Base-by-base conservation (phyloP, 23 red algal species). In the Cyanidioschyzon merolae region DNA sequence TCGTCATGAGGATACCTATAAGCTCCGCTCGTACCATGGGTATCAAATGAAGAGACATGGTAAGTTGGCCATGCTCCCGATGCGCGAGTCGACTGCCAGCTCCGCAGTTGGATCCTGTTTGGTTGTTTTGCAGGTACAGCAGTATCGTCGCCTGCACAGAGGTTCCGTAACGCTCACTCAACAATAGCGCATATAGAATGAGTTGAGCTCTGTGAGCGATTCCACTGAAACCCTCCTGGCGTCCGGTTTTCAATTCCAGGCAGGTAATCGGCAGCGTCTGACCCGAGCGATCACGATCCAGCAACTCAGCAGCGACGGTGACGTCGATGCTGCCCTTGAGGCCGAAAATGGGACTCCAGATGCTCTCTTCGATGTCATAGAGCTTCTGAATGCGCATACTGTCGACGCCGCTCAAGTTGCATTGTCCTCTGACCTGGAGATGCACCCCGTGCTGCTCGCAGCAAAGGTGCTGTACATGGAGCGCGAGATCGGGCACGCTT, bases 301-400 rank as follows among this genome's bases (percentile, higher is more conserved):
- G 0, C 37, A 39, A 37, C 2, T 38, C 37, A 51, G 37, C 63
- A 3, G 68, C 39, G 2, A 90, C 83, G 75, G 84, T 88, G 30
- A 87, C 92, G 40, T 96, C 92, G 38, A 96, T 87, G 39, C 83
- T 90, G 17, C 92, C 92, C 41, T 96, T 96, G 1, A 96, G 76
- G 18, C 92, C 92, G 76, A 89, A 85, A 39, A 90, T 57, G 17
- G 92, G 92, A 37, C 81, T 87, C 92, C 92, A 96, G 0, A 96
- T 76, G 75, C 79, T 76, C 40, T 96, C 92, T 67, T 96, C 92
- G 2, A 96, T 82, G 39, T 80, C 83, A 30, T 59, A 58, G 31
- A 90, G 83, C 2, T 82, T 18, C 2, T 36, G 17, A 37, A 75
- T 39, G 41, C 31, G 40, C 29, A 50, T 39, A 37, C 15, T 3